Evolutionary conservation across 1,284 basidiomycete species (phyloP).

Genomic region (Cryptococcus sp.): DNA sequence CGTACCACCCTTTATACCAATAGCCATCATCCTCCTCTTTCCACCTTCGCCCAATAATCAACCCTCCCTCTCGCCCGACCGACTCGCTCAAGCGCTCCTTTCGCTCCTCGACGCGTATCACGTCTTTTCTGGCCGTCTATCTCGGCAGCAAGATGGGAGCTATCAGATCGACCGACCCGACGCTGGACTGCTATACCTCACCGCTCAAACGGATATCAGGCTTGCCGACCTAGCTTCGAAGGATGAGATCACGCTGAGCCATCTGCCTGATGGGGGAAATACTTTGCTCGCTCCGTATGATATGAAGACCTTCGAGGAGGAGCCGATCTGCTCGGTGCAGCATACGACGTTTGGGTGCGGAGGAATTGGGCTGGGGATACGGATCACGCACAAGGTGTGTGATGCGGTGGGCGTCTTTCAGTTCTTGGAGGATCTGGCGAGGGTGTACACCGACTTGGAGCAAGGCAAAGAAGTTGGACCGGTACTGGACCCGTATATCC

Average conservation of each 20-base stretch:
- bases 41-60: neutral
- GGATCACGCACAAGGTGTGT: slow-evolving; percentile 16
- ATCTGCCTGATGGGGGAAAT: slow-evolving; percentile 11
- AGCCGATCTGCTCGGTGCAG: slow-evolving; percentile 19
- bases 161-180: neutral
- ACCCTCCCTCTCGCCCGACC: neutral
- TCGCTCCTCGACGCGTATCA: slow-evolving; percentile 21
- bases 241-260: neutral
- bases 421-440: slow-evolving; percentile 15
- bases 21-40: slow-evolving; percentile 22
- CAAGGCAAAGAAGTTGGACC: neutral
- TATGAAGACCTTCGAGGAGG: neutral
- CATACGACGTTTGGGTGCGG: slow-evolving; percentile 26
- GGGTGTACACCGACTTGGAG: slow-evolving; percentile 11
- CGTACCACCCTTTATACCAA: slow-evolving; percentile 14
- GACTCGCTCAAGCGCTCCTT: slow-evolving; percentile 5
- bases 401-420: slow-evolving; percentile 25
- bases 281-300: slow-evolving; percentile 12
- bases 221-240: neutral
- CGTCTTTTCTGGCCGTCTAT: slow-evolving; percentile 21
- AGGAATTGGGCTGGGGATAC: slow-evolving; percentile 20
- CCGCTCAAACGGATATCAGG: neutral
- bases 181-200: neutral
- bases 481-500: no score
- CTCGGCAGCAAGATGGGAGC: slow-evolving; percentile 3